Evolutionary conservation across 306 rosid species (phyloP), one percentile per base, ranked within the genome.

Genomic region (Inga oerstediana): DNA sequence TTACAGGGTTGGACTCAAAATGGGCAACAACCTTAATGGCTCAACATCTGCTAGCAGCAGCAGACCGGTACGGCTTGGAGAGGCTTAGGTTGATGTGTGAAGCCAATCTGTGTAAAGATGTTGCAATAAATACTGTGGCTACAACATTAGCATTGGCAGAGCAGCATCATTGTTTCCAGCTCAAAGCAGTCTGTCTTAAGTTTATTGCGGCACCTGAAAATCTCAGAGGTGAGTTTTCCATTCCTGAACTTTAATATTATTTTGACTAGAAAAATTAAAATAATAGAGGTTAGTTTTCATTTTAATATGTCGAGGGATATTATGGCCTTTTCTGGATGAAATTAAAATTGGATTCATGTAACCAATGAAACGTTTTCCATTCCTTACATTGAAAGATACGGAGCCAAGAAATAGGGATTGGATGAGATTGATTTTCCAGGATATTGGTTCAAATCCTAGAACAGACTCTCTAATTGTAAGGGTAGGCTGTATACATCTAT

Each of bases 1-100:
- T 94, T 79, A 90, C 93, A 61, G 95, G 94, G 79, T 49, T 88
- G 78, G 86, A 67, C 84, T 79, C 94, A n/a, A 90, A 86, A 84
- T 86, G 93, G 88, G 92, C 93, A 78, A 89, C 86, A 44, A 91
- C 94, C 62, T 81, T 94, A 85, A 90, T 94, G 97, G 88, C 94
- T 54, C 98, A 92, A 86, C 98, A 94, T 90, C 87, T 94, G 85
- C 93, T 94, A 51, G 97, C 97, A 30, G 98, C 98, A 81, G 97
- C 98, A 48, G 97, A 92, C 82, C 88, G 91, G 35, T 94, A 94
- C 85, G 94, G 89, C 82, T 83, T 92, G 66, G 98, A 92, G 58
- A 92, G 97, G 89, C 91, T 94, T 58, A 86, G 91, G 85, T 82
- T 90, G 81, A 85, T 90, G 75, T 88, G 93, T 70, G 97, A 94